Conservation (phyloP, 2,329 filamentous ascomycete species). For the Ophiostoma montium region DNA sequence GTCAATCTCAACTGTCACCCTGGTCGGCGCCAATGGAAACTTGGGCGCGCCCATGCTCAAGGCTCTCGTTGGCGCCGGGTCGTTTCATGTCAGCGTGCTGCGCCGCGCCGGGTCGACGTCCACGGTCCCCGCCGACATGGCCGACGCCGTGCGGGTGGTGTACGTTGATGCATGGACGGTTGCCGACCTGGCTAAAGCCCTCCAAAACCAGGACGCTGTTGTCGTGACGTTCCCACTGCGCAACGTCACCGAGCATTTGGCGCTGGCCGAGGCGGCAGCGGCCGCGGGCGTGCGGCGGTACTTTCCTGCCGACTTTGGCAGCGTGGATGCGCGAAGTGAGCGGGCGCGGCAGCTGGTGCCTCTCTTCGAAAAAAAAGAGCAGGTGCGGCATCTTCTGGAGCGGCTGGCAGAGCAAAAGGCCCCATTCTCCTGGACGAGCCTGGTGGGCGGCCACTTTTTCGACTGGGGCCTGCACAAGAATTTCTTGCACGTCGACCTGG, state of each 20-base stretch:
- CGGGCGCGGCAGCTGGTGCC: conserved; percentile 23
- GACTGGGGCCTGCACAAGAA: conserved; percentile 25
- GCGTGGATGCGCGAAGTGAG: conserved; percentile 23
- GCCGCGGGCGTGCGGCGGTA: conserved; percentile 23
- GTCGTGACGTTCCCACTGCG: conserved; percentile 22
- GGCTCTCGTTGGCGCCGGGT: conserved; percentile 18
- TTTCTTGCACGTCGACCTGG: conserved; percentile 24
- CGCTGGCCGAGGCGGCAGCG: conserved; percentile 24
- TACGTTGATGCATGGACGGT: conserved; percentile 17
- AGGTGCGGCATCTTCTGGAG: conserved; percentile 20
- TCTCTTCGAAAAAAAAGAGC: conserved; percentile 23
- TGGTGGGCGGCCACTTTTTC: conserved; percentile 28
- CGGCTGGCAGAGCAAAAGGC: conserved; percentile 13
- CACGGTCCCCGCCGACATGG: conserved; percentile 1
- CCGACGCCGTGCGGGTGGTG: conserved; percentile 13
- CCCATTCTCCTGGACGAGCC: conserved; percentile 23
- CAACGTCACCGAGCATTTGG: conserved; percentile 20
- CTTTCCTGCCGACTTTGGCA: conserved; percentile 28
- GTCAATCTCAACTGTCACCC: conserved; percentile 22
- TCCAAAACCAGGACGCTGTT: conserved; percentile 24
- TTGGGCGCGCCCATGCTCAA: conserved; percentile 22
- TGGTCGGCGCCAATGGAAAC: conserved; percentile 26
- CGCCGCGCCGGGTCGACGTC: conserved; percentile 22
- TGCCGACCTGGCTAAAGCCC: conserved; percentile 18
- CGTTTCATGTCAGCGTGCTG: conserved; percentile 21